Evolutionary conservation across 306 rosid species (phyloP).

Genomic region (Sophora flavescens): DNA sequence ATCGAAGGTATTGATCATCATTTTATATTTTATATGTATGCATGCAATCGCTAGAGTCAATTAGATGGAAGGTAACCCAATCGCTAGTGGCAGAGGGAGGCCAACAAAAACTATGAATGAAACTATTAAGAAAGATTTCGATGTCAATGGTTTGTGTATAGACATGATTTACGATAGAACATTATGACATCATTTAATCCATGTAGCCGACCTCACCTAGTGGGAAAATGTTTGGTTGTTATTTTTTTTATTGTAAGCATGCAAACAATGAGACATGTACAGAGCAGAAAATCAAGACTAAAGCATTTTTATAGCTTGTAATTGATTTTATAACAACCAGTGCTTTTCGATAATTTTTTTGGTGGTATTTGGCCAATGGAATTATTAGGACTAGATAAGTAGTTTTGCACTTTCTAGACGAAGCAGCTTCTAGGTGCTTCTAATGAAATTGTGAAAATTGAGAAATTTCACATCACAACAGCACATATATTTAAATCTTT

Average conservation of each 20-base stretch:
- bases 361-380: slow-evolving; percentile 12
- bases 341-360: slow-evolving; percentile 15
- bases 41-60: background rate
- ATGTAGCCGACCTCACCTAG: too few relatives aligned
- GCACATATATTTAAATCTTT: background rate
- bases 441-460: slow-evolving; percentile 6
- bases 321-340: slow-evolving; percentile 22
- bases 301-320: slow-evolving; percentile 1
- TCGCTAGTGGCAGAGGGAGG: too few relatives aligned
- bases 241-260: background rate
- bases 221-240: too few relatives aligned
- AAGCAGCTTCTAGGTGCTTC: slow-evolving; percentile 42
- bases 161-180: too few relatives aligned
- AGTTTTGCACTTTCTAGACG: slow-evolving; percentile 9
- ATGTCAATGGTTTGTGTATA: too few relatives aligned
- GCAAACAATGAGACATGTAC: slow-evolving; percentile 3
- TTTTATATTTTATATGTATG: slow-evolving; percentile 34
- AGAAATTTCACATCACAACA: background rate
- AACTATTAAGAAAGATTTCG: too few relatives aligned
- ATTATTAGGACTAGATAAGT: background rate
- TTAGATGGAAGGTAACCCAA: too few relatives aligned
- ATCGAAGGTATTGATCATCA: slow-evolving; percentile 74
- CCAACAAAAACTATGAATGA: too few relatives aligned
- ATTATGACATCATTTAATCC: too few relatives aligned
- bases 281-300: slow-evolving; percentile 11